Evolutionary conservation across 2,329 filamentous ascomycete genomes (phyloP), one percentile per base, ranked within the genome.

Genomic region (Colletotrichum sp.): DNA sequence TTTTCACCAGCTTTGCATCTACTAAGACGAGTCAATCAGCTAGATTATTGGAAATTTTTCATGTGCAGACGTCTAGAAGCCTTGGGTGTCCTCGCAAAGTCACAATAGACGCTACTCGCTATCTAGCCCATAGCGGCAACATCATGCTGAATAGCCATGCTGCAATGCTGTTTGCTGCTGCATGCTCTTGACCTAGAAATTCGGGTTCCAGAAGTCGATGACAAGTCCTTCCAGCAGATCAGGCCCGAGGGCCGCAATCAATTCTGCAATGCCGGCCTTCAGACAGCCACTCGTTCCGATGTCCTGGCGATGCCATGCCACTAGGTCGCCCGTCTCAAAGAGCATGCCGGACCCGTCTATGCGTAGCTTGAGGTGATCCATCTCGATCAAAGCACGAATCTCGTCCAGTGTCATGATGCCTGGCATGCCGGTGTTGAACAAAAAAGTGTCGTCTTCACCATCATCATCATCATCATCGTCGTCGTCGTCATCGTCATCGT

Each of bases 341-440:
- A 88, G 80, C 6, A 82, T 78, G 0, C 83, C 80, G 1, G 79
- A 79, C 4, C 81, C 79, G 63, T 86, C 84, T 9, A 92, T 85
- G 24, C 86, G 86, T 52, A 95, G 84, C 5, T 87, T 86, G 70
- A 95, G 89, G 13, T 88, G 83, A 76, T 92, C 92, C 72, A 95
- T 86, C 55, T 92, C 86, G 1, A 88, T 84, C 4, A 90, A 81
- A 0, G 90, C 87, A 59, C 91, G 87, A 52, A 95, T 88, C 48
- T 92, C 86, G 0, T 88, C 84, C 6, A 90, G 81, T 0, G 90
- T 87, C 64, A 92, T 87, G 60, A 95, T 88, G 1, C 94, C 94
- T 0, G 94, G 94, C 87, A 96, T 93, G 63, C 89, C 87, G 64
- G 92, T 88, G 1, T 86, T 82, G 75, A 95, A 92, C 0, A 96